phyloP scores from a whole-genome alignment of 306 rosid genomes.

The Cotoneaster glaucophyllus region DNA sequence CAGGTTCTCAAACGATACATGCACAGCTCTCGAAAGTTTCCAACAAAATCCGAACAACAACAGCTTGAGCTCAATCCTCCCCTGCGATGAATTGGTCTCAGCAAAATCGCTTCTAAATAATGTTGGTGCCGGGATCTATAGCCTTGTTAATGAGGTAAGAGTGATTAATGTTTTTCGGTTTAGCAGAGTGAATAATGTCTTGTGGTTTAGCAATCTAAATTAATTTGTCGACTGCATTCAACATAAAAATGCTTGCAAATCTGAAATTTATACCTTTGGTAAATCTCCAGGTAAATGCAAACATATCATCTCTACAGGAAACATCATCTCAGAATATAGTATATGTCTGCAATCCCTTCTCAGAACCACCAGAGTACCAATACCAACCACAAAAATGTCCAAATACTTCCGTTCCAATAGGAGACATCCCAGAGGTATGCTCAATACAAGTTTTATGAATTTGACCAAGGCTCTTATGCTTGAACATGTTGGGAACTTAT shows the following conservation, averaged over 20 bases:
- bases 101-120: slow-evolving; percentile 40
- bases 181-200: neutral
- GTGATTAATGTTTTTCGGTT: neutral
- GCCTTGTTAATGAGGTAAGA: slow-evolving; percentile 48
- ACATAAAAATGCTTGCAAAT: neutral
- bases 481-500: neutral
- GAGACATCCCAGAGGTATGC: slow-evolving; percentile 60
- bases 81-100: slow-evolving; percentile 50
- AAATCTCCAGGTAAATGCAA: slow-evolving; percentile 45
- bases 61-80: slow-evolving; percentile 57
- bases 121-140: slow-evolving; percentile 39
- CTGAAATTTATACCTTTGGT: neutral
- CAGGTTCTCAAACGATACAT: slow-evolving; percentile 57
- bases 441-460: neutral
- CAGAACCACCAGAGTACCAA: slow-evolving; percentile 49
- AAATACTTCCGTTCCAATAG: slow-evolving; percentile 36
- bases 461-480: neutral
- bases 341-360: slow-evolving; percentile 65
- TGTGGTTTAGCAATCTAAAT: neutral
- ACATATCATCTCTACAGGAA: slow-evolving; percentile 25
- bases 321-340: slow-evolving; percentile 23
- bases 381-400: slow-evolving; percentile 57
- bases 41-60: slow-evolving; percentile 52
- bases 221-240: neutral
- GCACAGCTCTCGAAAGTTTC: slow-evolving; percentile 55